phyloP scores from a whole-genome alignment of 1,284 basidiomycete species.

The Sphagnurus paluster region DNA sequence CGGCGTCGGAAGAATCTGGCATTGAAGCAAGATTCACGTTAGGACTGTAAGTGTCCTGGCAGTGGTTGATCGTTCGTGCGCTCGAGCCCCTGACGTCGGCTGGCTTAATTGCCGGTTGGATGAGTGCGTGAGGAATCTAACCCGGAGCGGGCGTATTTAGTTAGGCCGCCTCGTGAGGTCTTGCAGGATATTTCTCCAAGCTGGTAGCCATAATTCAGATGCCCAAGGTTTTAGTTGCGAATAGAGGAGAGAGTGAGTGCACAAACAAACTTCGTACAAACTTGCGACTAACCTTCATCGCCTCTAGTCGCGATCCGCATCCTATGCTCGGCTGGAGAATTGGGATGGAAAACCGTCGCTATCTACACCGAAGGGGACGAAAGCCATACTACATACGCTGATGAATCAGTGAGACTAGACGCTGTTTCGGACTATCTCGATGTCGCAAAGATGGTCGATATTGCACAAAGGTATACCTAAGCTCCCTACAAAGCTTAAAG shows the following conservation, averaged over 20 bases:
- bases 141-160: too few species aligned
- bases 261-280: constrained; percentile 11
- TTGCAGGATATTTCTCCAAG: not conserved
- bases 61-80: too few species aligned
- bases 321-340: constrained; percentile 12
- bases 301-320: constrained; percentile 32
- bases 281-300: constrained; percentile 15
- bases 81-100: constrained; percentile 22
- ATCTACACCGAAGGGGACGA: constrained; percentile 33
- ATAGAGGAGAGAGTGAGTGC: constrained; percentile 38
- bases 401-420: constrained; percentile 32
- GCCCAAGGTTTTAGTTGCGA: constrained; percentile 36
- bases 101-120: constrained; percentile 18
- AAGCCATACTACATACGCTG: constrained; percentile 36
- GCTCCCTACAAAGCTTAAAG: not conserved
- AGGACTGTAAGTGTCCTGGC: too few species aligned
- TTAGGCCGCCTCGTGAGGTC: too few species aligned
- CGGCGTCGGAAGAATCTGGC: constrained; percentile 17
- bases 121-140: not conserved
- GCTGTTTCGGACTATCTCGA: constrained; percentile 28
- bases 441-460: constrained; percentile 26
- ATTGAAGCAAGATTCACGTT: constrained; percentile 1
- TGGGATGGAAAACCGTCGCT: constrained; percentile 28
- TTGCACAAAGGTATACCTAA: constrained; percentile 26
- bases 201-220: constrained; percentile 6